Evolutionary conservation across 371 early-diverging fungal genomes (phyloP).

Genomic region (Mortierella sp.): DNA sequence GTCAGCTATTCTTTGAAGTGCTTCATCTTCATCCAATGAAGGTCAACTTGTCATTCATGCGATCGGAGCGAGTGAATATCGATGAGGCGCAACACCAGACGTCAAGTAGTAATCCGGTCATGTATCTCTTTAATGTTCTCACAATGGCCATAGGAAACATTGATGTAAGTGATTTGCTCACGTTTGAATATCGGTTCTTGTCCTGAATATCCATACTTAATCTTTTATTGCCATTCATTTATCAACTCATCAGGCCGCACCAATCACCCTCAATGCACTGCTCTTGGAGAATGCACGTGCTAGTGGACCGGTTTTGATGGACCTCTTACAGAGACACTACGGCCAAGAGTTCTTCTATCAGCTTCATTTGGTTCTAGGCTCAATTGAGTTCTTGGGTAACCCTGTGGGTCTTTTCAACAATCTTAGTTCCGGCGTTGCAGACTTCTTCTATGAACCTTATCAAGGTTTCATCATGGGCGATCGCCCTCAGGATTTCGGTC

Average conservation of each 20-base stretch:
- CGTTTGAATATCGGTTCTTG: neutral
- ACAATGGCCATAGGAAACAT: conserved; percentile 98
- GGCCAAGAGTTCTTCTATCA: conserved; percentile 92
- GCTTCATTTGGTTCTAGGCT: conserved; percentile 94
- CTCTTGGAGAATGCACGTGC: conserved; percentile 91
- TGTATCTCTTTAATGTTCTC: conserved; percentile 85
- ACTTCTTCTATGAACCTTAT: conserved; percentile 98
- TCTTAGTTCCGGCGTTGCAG: conserved; percentile 94
- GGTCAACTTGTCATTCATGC: conserved; percentile 91
- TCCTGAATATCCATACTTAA: too few species aligned
- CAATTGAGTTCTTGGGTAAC: conserved; percentile 98
- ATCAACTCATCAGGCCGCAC: conserved; percentile 77
- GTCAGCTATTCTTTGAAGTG: conserved; percentile 93
- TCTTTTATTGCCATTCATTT: neutral
- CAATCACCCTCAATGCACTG: conserved; percentile 91
- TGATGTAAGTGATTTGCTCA: conserved; percentile 66
- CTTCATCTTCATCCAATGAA: conserved; percentile 96
- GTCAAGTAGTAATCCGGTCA: conserved; percentile 60
- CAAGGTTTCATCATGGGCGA: conserved; percentile 97
- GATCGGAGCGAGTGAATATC: conserved; percentile 81
- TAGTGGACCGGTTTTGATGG: conserved; percentile 80
- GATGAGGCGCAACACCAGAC: conserved; percentile 65
- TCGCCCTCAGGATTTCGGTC: conserved; percentile 94
- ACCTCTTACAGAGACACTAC: conserved; percentile 88
- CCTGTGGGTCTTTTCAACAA: conserved; percentile 97